Conservation (phyloP, 768 basidiomycete genomes). For the Mrakia gelida region DNA sequence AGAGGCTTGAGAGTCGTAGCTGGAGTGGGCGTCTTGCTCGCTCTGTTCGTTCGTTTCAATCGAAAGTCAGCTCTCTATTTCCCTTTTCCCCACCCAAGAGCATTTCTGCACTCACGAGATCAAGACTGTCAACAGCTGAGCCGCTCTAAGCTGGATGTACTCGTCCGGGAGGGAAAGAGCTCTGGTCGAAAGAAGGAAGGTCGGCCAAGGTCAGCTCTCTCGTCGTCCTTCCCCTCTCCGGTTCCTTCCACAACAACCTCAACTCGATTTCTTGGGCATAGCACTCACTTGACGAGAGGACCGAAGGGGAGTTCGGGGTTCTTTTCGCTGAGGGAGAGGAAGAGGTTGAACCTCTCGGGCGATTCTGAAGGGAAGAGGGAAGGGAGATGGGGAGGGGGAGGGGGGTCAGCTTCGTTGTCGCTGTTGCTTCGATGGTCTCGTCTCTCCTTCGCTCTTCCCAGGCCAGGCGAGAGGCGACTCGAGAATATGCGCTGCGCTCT, state of each 20-base stretch:
- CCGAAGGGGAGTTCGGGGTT: slow-evolving; percentile 69
- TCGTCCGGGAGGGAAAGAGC: slow-evolving; percentile 82
- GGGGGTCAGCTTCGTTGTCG: not conserved
- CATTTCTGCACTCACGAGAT: not conserved
- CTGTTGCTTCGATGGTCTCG: no score
- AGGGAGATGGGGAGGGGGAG: not conserved
- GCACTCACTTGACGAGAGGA: slow-evolving; percentile 68
- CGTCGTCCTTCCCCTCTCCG: not conserved
- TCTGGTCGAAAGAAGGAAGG: slow-evolving; percentile 53
- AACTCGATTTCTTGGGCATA: no score
- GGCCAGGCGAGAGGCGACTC: no score
- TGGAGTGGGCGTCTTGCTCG: slow-evolving; percentile 18
- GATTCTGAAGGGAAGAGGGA: not conserved
- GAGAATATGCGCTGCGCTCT: not conserved
- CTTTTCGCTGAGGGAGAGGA: slow-evolving; percentile 37
- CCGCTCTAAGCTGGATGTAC: slow-evolving; percentile 85
- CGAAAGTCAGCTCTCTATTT: not conserved
- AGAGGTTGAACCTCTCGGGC: slow-evolving; percentile 40
- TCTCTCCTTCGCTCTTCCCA: not conserved
- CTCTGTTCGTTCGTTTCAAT: not conserved
- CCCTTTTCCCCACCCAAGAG: no score
- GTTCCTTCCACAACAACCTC: no score
- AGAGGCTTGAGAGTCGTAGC: slow-evolving; percentile 21
- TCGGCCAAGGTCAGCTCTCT: not conserved
- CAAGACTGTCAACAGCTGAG: slow-evolving; percentile 81